phyloP scores from a whole-genome alignment of 495 filamentous ascomycete genomes.

The Tetracladium setigerum region DNA sequence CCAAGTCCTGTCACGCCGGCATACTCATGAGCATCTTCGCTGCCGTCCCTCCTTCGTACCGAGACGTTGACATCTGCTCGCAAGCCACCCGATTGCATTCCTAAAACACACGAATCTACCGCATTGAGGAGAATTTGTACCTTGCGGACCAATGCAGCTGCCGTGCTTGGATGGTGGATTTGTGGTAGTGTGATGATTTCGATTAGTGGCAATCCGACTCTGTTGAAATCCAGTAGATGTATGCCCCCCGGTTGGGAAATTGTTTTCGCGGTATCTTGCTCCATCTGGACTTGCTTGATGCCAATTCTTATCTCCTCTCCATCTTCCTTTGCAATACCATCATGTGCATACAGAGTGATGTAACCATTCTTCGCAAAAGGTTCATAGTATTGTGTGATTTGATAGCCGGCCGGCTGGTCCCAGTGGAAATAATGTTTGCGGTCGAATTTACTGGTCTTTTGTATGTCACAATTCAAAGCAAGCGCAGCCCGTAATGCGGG shows the following conservation, averaged over 20 bases:
- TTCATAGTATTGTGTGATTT: constrained; percentile 93
- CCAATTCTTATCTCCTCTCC: constrained; percentile 60
- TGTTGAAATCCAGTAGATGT: constrained; percentile 90
- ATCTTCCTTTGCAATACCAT: constrained; percentile 68
- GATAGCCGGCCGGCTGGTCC: constrained; percentile 93
- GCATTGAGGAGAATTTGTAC: constrained; percentile 75
- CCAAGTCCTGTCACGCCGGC: constrained; percentile 56
- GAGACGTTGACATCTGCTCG: constrained; percentile 96
- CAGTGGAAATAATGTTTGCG: constrained; percentile 98
- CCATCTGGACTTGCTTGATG: constrained; percentile 91
- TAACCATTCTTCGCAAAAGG: constrained; percentile 76
- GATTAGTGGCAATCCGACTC: constrained; percentile 81
- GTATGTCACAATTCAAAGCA: constrained; percentile 72
- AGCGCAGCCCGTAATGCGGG: constrained; percentile 86
- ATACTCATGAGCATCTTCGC: constrained; percentile 39
- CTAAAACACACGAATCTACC: constrained; percentile 73
- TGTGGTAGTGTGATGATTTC: constrained; percentile 91
- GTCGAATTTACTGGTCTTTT: constrained; percentile 74
- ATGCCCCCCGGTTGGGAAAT: constrained; percentile 62
- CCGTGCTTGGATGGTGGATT: constrained; percentile 76
- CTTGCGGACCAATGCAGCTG: constrained; percentile 81
- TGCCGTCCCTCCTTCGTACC: constrained; percentile 48
- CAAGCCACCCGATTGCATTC: constrained; percentile 90
- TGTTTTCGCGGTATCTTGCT: constrained; percentile 97
- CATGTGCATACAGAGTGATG: constrained; percentile 61